These are phyloP conservation scores for Monilinia fructicola DNA, from an alignment of 2,329 filamentous ascomycete genomes.

Conservation along the genomic window DNA sequence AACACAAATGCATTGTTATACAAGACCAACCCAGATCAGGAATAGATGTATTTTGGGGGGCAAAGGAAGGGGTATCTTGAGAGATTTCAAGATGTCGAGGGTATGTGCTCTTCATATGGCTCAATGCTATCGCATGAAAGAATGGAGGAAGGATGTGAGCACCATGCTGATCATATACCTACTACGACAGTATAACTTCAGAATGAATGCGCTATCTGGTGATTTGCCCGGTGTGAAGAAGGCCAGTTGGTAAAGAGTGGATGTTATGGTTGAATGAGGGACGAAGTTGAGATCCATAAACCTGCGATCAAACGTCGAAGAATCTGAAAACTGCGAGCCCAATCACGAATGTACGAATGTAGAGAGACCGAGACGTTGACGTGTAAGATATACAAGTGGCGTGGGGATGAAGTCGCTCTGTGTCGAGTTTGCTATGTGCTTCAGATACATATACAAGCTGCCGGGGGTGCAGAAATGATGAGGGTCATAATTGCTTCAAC, in stretches of 20 bases:
- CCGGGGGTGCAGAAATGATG: background rate
- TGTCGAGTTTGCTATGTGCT: background rate
- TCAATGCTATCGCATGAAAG: background rate
- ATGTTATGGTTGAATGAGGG: background rate
- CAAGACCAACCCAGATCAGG: constrained; percentile 86
- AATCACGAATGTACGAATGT: constrained; percentile 11
- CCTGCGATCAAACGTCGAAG: constrained; percentile 7
- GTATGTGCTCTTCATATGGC: constrained; percentile 57
- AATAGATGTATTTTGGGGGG: constrained; percentile 92
- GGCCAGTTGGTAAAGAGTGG: constrained; percentile 77
- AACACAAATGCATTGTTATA: constrained; percentile 94
- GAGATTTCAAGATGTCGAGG: constrained; percentile 87
- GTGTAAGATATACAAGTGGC: constrained; percentile 9
- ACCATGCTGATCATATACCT: constrained; percentile 12
- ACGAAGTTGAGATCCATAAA: background rate
- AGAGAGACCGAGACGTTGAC: background rate
- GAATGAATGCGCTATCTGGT: constrained; percentile 81
- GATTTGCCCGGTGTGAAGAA: constrained; percentile 90
- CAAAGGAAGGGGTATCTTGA: constrained; percentile 84
- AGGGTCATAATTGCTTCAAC: background rate
- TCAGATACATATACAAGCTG: background rate
- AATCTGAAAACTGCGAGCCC: background rate
- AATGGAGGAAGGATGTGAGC: background rate
- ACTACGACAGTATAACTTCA: constrained; percentile 76
- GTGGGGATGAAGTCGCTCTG: background rate